phyloP scores from a whole-genome alignment of 106 monocot species.

The Gastrodia elata region DNA sequence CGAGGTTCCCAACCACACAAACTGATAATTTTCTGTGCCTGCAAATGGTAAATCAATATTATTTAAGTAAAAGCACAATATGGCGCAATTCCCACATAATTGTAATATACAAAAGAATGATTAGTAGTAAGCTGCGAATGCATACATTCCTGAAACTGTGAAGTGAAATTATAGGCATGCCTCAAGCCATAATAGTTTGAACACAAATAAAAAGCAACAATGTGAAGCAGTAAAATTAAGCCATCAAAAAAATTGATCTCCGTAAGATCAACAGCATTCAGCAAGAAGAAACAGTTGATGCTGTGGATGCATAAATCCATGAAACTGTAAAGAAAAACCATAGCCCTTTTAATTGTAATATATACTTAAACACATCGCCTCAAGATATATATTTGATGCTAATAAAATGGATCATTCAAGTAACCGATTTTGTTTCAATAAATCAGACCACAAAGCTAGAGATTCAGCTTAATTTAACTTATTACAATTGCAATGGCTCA shows the following conservation, averaged over 20 bases:
- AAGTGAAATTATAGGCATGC: background rate
- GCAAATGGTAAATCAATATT: constrained; percentile 9
- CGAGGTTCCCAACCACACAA: constrained; percentile 96
- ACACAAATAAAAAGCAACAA: background rate
- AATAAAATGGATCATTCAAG: too few species aligned
- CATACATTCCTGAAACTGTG: background rate
- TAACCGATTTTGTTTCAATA: background rate
- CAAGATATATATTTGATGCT: background rate
- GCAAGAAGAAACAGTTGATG: background rate
- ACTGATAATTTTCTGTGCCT: constrained; percentile 72
- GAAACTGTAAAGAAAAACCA: background rate
- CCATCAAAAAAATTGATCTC: background rate
- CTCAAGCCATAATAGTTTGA: background rate
- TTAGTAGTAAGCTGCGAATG: background rate
- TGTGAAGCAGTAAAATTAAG: background rate
- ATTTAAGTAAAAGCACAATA: background rate
- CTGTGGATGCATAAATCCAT: background rate
- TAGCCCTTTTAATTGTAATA: background rate
- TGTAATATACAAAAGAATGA: background rate
- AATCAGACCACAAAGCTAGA: background rate
- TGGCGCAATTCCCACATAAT: background rate
- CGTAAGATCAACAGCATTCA: background rate
- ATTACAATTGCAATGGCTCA: too few species aligned
- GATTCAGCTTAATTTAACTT: too few species aligned
- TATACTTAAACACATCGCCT: background rate